Percentiles rank a stretch among this genome's conserved stretches.
These are phyloP conservation scores for Metschnikowia drakensbergensis DNA, from an alignment of 805 yeast species.

Conservation along the genomic window DNA sequence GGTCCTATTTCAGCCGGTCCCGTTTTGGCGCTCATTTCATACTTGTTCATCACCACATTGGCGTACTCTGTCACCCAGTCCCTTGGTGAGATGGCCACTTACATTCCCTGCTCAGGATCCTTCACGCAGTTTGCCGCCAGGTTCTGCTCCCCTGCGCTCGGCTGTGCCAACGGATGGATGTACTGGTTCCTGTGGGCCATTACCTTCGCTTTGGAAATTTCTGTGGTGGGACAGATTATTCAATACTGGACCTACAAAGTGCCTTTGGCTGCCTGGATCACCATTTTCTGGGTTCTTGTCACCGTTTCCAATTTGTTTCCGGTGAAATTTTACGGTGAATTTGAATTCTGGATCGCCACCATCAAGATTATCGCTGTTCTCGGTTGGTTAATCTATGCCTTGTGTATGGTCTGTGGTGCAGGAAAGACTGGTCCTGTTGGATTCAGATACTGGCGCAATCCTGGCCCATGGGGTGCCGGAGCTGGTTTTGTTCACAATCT, in stretches of 20 bases:
- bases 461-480: slow-evolving; percentile 74
- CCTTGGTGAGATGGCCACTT: slow-evolving; percentile 79
- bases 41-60: slow-evolving; percentile 60
- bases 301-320: slow-evolving; percentile 58
- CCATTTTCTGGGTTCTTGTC: slow-evolving; percentile 57
- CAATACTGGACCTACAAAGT: slow-evolving; percentile 63
- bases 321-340: slow-evolving; percentile 67
- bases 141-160: slow-evolving; percentile 66
- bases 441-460: slow-evolving; percentile 76
- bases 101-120: slow-evolving; percentile 64
- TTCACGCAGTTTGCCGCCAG: slow-evolving; percentile 67
- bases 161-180: slow-evolving; percentile 68
- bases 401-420: slow-evolving; percentile 74
- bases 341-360: slow-evolving; percentile 71
- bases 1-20: slow-evolving; percentile 65
- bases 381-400: slow-evolving; percentile 65
- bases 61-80: slow-evolving; percentile 67
- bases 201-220: slow-evolving; percentile 70
- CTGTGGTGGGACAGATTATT: slow-evolving; percentile 65
- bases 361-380: slow-evolving; percentile 64
- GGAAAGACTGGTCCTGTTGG: slow-evolving; percentile 68
- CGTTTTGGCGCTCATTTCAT: slow-evolving; percentile 61
- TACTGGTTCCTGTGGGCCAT: slow-evolving; percentile 79
- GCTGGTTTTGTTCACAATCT: slow-evolving; percentile 41
- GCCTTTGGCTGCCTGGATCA: slow-evolving; percentile 70